Percentiles rank a stretch among this genome's conserved stretches.
phyloP scores from a whole-genome alignment of 2,329 filamentous ascomycete genomes.

The Colletotrichum sp. region DNA sequence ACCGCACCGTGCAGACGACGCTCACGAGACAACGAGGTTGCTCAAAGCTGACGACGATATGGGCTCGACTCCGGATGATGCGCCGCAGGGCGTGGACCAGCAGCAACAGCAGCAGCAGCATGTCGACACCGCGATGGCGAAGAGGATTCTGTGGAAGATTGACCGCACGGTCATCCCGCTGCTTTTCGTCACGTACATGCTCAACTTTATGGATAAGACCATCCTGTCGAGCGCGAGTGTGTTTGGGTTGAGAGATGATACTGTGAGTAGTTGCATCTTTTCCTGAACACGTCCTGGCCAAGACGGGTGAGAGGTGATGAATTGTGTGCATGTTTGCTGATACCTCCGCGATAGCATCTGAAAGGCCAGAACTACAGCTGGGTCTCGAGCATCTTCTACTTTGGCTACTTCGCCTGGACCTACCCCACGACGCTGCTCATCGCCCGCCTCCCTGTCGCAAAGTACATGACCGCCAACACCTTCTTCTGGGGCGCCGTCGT shows the following conservation, averaged over 20 bases:
- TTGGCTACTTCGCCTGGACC: conserved; percentile 53
- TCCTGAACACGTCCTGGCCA: neutral
- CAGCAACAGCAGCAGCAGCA: neutral
- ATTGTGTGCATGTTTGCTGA: neutral
- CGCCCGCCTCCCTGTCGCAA: conserved; percentile 50
- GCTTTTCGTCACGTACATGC: conserved; percentile 61
- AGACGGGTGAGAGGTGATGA: neutral
- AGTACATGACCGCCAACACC: conserved; percentile 51
- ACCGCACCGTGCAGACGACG: neutral
- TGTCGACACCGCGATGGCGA: conserved; percentile 26
- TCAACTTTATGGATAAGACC: conserved; percentile 68
- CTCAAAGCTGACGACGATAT: conserved; percentile 2
- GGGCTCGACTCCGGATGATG: neutral
- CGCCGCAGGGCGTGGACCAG: neutral
- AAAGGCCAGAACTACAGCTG: conserved; percentile 61
- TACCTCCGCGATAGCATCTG: conserved; percentile 50
- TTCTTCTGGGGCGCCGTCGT: conserved; percentile 56
- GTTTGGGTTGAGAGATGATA: conserved; percentile 58
- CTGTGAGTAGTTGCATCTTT: conserved; percentile 24
- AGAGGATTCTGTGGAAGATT: conserved; percentile 57
- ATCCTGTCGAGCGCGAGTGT: conserved; percentile 61
- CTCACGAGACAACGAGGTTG: neutral
- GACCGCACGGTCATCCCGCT: conserved; percentile 60
- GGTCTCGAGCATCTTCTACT: conserved; percentile 41
- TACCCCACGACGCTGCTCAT: conserved; percentile 55